Base-by-base conservation (phyloP, 257 asterid species). In the Nicotiana noctiflora region DNA sequence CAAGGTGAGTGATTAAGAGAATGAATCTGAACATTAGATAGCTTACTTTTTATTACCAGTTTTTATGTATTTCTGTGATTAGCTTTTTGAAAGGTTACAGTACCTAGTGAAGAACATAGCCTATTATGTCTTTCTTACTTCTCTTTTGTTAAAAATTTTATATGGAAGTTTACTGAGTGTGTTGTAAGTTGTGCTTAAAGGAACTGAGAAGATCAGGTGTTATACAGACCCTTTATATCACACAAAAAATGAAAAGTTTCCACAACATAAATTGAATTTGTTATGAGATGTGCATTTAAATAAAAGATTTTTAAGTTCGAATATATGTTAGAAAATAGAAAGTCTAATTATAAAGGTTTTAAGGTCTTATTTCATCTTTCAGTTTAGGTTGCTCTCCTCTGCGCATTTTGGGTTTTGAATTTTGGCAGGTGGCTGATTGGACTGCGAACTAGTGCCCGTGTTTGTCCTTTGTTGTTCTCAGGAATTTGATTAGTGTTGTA, bases 361-460 rank as follows among this genome's bases (percentile, higher is more conserved):
- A 72, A 46, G 19, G 57, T 29, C 49, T 46, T 72, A 57, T 72
- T 46, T 23, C 77, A 72, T 72, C 77, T 21, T 72, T 72, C 77
- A 44, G 60, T 72, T 68, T 46, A 23, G 6, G 31, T 44, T 40
- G 77, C 59, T 72, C 77, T 72, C 23, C 14, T 72, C 40, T 72
- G 77, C 15, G 49, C 59, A 72, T 72, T 70, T 72, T 72, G 21
- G 59, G 60, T 72, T 72, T 60, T 72, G 60, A 31, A 72, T 46
- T 46, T 29, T 72, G 21, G 60, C 77, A 13, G 60, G 77, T 72
- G 40, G 23, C 49, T 21, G 34, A 44, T 21, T 72, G 60, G 21
- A 72, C 7, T 13, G 60, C 60, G 23, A 40, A 46, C 32, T 46
- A 13, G 60, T 46, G 37, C 40, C 60, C 49, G 6, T 15, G 14